Evolutionary conservation across 768 basidiomycete genomes (phyloP), one percentile per base, ranked within the genome.

Genomic region (Crassisporium funariophilum): DNA sequence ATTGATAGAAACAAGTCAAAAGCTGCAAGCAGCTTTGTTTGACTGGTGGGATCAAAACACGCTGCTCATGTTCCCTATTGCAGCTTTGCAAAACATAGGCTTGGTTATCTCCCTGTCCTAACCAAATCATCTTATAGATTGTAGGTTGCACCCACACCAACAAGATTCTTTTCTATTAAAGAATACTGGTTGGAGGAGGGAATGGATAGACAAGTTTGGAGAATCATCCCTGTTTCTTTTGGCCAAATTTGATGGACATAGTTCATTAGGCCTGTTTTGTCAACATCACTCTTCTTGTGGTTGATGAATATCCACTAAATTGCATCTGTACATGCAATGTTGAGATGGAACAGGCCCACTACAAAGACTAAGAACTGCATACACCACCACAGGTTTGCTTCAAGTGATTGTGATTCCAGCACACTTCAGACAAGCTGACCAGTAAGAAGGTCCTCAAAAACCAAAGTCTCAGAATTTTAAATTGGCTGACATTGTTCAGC

Each of bases 101-200:
- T n/a, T n/a, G n/a, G n/a, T n/a, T n/a, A n/a, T n/a, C n/a, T n/a
- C n/a, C n/a, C n/a, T n/a, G n/a, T n/a, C n/a, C n/a, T n/a, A n/a
- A n/a, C n/a, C n/a, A n/a, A n/a, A n/a, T n/a, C n/a, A n/a, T n/a
- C n/a, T n/a, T n/a, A n/a, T n/a, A n/a, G n/a, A n/a, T 16, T 62
- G 59, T 0, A 45, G 24, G 4, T 50, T 63, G 0, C 65, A 62
- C 10, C 40, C 51, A 42, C 75, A 61, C 2, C 41, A 25, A 11
- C 72, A 63, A 0, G 69, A 34, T 21, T 73, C 55, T 31, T 75
- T 71, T 59, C 68, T 72, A 2, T 54, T 33, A 0, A 58, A 54
- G 47, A 73, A 74, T 1, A 62, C 63, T 0, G 69, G 71, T 15
- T 69, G 66, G 1, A 53, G 25, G 8, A n/a, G n/a, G n/a, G n/a